Evolutionary conservation across 768 basidiomycete species (phyloP), one percentile per base, ranked within the genome.

Genomic region (Lentinus brumalis): DNA sequence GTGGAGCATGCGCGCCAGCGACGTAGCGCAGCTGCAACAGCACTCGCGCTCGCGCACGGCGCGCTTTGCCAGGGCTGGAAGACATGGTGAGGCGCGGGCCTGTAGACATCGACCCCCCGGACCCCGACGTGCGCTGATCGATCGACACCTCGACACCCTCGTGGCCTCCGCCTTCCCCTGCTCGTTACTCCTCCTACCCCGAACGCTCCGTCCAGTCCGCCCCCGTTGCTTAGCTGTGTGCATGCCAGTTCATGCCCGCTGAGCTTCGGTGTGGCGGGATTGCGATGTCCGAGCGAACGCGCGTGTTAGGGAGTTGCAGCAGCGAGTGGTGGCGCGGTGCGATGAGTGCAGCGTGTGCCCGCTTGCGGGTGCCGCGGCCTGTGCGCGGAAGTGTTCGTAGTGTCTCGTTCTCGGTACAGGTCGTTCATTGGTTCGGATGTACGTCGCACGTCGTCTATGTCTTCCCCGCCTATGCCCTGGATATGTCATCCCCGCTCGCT

Each of bases 231-330:
- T 32, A 61, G 58, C 49, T 45, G 58, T 52, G 65, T 53, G 67
- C 67, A 64, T 70, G 69, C 69, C 66, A 70, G 67, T 51, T 60
- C 69, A 67, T 53, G 69, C 57, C 58, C 63, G 44, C 58, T 56
- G 58, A 59, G 11, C n/a, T 39, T 40, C 21, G 53, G 50, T 40
- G 53, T 51, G 56, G 47, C 63, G 46, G 66, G 31, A 56, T 50
- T 56, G 60, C 46, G 66, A 64, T 29, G 62, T 60, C 35, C 59
- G 66, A 59, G 60, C 60, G 61, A 41, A 54, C 46, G 53, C 35
- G 62, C 32, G 53, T 16, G 57, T 49, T 5, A 35, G 57, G 49
- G 63, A 63, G 65, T 69, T 50, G 65, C 51, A 65, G 67, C 18
- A 42, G 58, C 46, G 55, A 52, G 55, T 35, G 40, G 56, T 32